phyloP scores from a whole-genome alignment of 2,329 filamentous ascomycete genomes.

The Metarhizium brunneum region DNA sequence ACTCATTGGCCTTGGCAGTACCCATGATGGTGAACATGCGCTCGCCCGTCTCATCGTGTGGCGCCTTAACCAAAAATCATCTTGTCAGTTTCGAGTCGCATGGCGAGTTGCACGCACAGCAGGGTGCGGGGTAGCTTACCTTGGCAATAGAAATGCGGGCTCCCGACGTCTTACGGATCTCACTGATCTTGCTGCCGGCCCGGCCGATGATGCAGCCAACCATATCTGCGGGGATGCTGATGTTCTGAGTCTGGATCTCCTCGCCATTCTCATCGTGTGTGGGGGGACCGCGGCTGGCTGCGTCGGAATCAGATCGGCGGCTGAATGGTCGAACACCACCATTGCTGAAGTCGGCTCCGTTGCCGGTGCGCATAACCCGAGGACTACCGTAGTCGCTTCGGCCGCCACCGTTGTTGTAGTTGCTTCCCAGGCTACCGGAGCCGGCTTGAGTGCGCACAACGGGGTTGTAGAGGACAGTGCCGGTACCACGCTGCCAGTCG shows the following conservation, averaged over 20 bases:
- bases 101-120: background rate
- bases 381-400: slow-evolving; percentile 47
- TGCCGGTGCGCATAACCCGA: slow-evolving; percentile 89
- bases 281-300: slow-evolving; percentile 68
- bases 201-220: slow-evolving; percentile 98
- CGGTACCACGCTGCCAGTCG: slow-evolving; percentile 94
- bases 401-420: slow-evolving; percentile 26
- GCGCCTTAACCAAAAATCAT: slow-evolving; percentile 40
- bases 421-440: slow-evolving; percentile 36
- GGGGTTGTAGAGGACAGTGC: slow-evolving; percentile 95
- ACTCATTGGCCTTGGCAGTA: slow-evolving; percentile 86
- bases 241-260: slow-evolving; percentile 97
- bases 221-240: slow-evolving; percentile 99
- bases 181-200: slow-evolving; percentile 92
- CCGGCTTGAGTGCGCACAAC: slow-evolving; percentile 72
- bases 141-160: slow-evolving; percentile 97
- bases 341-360: slow-evolving; percentile 96
- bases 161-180: slow-evolving; percentile 94
- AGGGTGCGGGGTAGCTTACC: slow-evolving; percentile 29
- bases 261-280: slow-evolving; percentile 94
- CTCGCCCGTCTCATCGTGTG: slow-evolving; percentile 95
- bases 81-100: background rate
- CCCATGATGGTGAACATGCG: slow-evolving; percentile 99
- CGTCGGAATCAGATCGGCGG: slow-evolving; percentile 77
- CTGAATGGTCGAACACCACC: slow-evolving; percentile 55